A percentile compares a stretch with the other conserved stretches of the same genome.
phyloP scores from a whole-genome alignment of 2,329 filamentous ascomycete species.

The Arachnopeziza araneosa region DNA sequence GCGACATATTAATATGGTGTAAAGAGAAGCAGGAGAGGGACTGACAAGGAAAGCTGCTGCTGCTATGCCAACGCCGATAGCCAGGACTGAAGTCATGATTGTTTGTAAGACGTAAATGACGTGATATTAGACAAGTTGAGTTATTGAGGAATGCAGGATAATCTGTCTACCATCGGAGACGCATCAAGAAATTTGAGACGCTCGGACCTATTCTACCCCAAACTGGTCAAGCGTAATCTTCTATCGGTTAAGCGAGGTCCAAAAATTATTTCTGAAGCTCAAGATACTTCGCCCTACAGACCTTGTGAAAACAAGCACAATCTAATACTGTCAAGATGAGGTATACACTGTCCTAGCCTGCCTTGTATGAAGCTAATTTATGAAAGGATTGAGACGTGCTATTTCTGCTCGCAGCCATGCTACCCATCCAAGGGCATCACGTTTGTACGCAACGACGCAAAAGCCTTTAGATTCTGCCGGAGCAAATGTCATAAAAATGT shows the following conservation, averaged over 20 bases:
- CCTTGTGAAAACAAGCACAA: neutral
- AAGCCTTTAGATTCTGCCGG: slow-evolving; percentile 52
- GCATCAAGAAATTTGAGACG: slow-evolving; percentile 6
- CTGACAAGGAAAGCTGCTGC: slow-evolving; percentile 61
- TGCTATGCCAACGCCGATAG: slow-evolving; percentile 55
- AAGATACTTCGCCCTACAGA: neutral
- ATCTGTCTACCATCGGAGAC: neutral
- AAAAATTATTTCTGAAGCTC: slow-evolving; percentile 15
- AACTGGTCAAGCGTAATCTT: slow-evolving; percentile 11
- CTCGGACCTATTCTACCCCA: slow-evolving; percentile 1
- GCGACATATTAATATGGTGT: slow-evolving; percentile 1
- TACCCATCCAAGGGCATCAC: slow-evolving; percentile 58
- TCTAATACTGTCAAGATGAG: slow-evolving; percentile 23
- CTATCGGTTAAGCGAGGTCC: slow-evolving; percentile 9
- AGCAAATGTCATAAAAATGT: slow-evolving; percentile 42
- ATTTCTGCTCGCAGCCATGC: slow-evolving; percentile 64
- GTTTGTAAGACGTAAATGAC: neutral
- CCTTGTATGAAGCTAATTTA: neutral
- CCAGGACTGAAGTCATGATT: slow-evolving; percentile 53
- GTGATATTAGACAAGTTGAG: neutral
- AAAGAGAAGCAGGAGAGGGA: slow-evolving; percentile 7
- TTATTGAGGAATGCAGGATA: neutral
- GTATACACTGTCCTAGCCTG: slow-evolving; percentile 5
- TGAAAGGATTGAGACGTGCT: slow-evolving; percentile 59
- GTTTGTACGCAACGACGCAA: slow-evolving; percentile 35